A percentile compares a stretch with the other conserved stretches of the same genome.
Evolutionary conservation across 2,329 filamentous ascomycete species (phyloP).

Genomic region (Pseudogymnoascus sp.): DNA sequence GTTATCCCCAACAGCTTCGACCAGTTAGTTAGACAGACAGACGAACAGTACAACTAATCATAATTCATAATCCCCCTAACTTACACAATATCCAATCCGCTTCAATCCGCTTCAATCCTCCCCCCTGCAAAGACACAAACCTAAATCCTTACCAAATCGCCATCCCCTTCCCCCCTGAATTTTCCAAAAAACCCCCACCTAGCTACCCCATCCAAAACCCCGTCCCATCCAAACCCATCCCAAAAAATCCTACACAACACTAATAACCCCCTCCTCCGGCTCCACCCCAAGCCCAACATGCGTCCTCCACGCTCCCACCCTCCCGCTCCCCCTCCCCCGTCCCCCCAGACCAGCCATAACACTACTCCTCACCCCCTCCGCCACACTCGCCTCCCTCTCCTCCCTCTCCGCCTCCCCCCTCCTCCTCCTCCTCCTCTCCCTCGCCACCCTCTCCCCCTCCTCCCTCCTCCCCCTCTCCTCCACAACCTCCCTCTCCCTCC

Average conservation of each 20-base stretch:
- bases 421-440: background rate
- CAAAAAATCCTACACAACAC: background rate
- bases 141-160: background rate
- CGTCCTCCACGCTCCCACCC: conserved; percentile 26
- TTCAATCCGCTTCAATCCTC: background rate
- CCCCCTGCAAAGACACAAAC: background rate
- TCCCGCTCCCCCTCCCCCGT: conserved; percentile 16
- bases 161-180: background rate
- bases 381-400: background rate
- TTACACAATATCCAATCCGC: background rate
- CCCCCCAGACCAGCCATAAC: conserved; percentile 25
- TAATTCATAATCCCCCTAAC: background rate
- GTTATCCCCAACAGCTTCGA: background rate
- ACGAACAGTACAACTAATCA: background rate
- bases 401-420: background rate
- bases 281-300: conserved; percentile 24
- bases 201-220: background rate
- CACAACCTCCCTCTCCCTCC: background rate
- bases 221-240: background rate
- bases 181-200: background rate
- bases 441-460: background rate
- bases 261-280: conserved; percentile 24
- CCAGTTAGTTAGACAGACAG: background rate
- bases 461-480: too few species aligned
- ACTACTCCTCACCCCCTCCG: conserved; percentile 10